Base-by-base conservation (phyloP, 2,329 filamentous ascomycete species). In the Salinomyces thailandicus region DNA sequence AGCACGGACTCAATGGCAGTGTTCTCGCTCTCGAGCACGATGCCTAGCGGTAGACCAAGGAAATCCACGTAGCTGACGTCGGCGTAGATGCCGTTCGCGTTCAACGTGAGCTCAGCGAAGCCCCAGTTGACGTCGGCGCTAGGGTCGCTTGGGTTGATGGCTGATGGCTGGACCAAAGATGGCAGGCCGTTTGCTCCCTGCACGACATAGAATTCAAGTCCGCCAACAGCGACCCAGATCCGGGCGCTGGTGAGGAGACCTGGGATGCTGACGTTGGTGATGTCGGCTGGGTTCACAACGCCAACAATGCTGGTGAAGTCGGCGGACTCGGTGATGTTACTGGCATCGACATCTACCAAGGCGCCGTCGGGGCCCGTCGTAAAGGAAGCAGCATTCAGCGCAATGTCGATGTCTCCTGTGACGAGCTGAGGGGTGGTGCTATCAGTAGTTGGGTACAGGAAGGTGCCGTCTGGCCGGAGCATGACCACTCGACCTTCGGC, bases 11-110 rank as follows among this genome's bases (percentile, higher is more conserved):
- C 31, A 13, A 61, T 52, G 8, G 47, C 44, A 30, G 69, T 72
- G 30, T 58, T 54, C 14, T 62, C 62, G 42, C 67, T 71, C 37
- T 60, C 59, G 31, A 79, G 67, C 41, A 59, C 54, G 44, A 79
- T 66, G 27, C 69, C 67, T n/a, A 75, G 62, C 0, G 30, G 29
- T 11, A 37, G 19, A 7, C 35, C 35, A 27, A 37, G 19, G 27
- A 56, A 55, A 36, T 56, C 53, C 24, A 56, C 51, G 32, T 50
- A 54, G n/a, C 42, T 49, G 29, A 55, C 44, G 42, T 68, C 66
- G 29, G 61, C 62, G 32, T 62, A 67, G 16, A 67, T 48, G 34
- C 63, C 62, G 7, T 26, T 35, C 60, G 67, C 67, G 33, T 61
- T 65, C 53, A 57, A 63, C 9, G 64, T 67, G 41, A 67, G 62